These are phyloP conservation scores for Tricholoma sp. DNA, from an alignment of 768 basidiomycete genomes.

Conservation along the genomic window DNA sequence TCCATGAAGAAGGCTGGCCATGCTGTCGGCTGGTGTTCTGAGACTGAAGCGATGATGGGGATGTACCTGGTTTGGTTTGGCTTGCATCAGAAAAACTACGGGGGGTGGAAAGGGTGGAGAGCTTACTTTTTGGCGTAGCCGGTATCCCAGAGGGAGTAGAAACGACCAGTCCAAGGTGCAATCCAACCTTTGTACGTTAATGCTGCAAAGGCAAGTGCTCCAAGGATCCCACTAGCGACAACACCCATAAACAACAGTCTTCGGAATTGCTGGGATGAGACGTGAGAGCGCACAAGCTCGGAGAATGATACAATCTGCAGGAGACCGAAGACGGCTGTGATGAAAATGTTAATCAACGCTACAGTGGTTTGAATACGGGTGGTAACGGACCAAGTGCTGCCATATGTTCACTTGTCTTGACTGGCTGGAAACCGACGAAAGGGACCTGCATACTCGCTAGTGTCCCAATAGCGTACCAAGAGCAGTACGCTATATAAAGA, in stretches of 20 bases:
- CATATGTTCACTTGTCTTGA: constrained; percentile 98
- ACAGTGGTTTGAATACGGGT: neutral
- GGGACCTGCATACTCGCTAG: constrained; percentile 99
- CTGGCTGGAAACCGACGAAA: constrained; percentile 99
- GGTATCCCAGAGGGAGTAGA: constrained; percentile 99
- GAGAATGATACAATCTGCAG: constrained; percentile 94
- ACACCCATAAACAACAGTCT: constrained; percentile 67
- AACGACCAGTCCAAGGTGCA: constrained; percentile 99
- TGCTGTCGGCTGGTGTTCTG: constrained; percentile 98
- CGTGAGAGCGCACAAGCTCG: constrained; percentile 81
- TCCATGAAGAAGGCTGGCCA: constrained; percentile 99
- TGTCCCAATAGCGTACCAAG: constrained; percentile 98
- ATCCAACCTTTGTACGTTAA: constrained; percentile 94
- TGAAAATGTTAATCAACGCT: constrained; percentile 1
- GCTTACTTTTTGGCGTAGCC: constrained; percentile 95
- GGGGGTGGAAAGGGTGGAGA: constrained; percentile 3
- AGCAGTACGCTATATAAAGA: constrained; percentile 91
- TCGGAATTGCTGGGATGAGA: constrained; percentile 92
- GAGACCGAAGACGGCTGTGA: constrained; percentile 85
- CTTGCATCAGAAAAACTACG: constrained; percentile 6
- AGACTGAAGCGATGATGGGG: constrained; percentile 98
- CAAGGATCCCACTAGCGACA: constrained; percentile 64
- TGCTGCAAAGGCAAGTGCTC: constrained; percentile 64
- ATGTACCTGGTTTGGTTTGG: constrained; percentile 62
- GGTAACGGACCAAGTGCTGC: constrained; percentile 78